Conservation (phyloP, 805 yeast genomes). For the Schizosaccharomyces pombe region DNA sequence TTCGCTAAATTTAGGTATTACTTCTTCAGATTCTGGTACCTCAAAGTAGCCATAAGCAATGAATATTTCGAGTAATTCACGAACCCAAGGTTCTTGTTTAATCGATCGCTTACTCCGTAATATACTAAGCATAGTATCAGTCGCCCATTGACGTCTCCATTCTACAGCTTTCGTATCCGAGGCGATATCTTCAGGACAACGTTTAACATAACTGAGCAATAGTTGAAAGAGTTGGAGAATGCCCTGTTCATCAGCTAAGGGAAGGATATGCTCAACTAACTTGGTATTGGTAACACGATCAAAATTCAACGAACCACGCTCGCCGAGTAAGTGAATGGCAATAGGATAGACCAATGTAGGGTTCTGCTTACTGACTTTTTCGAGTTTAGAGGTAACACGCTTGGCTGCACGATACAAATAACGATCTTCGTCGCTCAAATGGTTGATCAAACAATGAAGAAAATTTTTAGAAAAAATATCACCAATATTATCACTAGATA, state of each 20-base stretch:
- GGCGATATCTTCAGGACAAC: conserved; percentile 7
- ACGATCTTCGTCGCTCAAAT: conserved; percentile 41
- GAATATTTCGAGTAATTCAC: conserved; percentile 7
- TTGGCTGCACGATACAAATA: conserved; percentile 44
- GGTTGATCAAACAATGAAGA: conserved; percentile 51
- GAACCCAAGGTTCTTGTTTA: conserved; percentile 16
- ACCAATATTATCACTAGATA: conserved; percentile 10
- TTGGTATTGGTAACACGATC: conserved; percentile 58
- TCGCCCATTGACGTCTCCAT: conserved; percentile 29
- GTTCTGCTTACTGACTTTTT: conserved; percentile 16
- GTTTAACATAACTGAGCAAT: conserved; percentile 11
- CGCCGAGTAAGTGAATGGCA: conserved; percentile 20
- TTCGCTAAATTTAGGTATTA: background rate
- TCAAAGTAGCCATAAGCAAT: conserved; percentile 3
- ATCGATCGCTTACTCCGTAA: conserved; percentile 16
- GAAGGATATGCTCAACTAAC: conserved; percentile 27
- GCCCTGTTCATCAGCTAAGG: conserved; percentile 10
- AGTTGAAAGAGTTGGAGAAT: conserved; percentile 7
- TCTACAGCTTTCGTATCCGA: conserved; percentile 11
- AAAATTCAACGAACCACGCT: conserved; percentile 40
- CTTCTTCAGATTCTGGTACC: conserved; percentile 3
- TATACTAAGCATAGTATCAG: conserved; percentile 34
- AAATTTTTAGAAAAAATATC: conserved; percentile 24
- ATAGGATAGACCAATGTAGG: conserved; percentile 19
- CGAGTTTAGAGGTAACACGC: conserved; percentile 21